Evolutionary conservation across 2,329 filamentous ascomycete species (phyloP), one percentile per base, ranked within the genome.

Genomic region (Tolypocladium album): DNA sequence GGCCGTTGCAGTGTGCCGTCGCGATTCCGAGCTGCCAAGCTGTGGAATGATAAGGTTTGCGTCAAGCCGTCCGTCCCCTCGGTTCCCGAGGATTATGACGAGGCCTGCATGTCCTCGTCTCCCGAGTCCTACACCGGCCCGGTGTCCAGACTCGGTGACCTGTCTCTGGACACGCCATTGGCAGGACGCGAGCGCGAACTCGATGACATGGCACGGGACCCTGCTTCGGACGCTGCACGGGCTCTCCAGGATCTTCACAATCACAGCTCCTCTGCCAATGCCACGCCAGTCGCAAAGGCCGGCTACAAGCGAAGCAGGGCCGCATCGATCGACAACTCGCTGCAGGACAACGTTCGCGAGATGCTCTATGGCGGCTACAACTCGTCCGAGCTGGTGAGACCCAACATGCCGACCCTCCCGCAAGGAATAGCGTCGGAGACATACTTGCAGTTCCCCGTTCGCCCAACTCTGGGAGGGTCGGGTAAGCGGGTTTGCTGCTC

Each of bases 401-500:
- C 76, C 40, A 70, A 74, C 52, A 65, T 71, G 15, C 66, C 78
- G 61, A 69, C 76, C 60, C 76, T 74, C 45, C 69, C 76, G 56
- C 67, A 67, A 56, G 66, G 56, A 45, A 58, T 63, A 20, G 61
- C 61, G 24, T 65, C 67, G 1, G 68, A 71, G n/a, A 58, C 67
- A 38, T 67, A 67, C 60, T 59, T 70, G 53, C 71, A 78, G 71
- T 67, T 76, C 38, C 71, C 74, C 61, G 71, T 71, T 60, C 77
- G 72, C 60, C 75, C 75, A 59, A 76, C 66, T 27, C 67, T 80
- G 39, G 74, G 78, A 55, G 78, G 78, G 64, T 78, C 80, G 64
- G 77, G 82, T 63, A 89, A 89, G 75, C 82, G 87, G 66, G 78
- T 88, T 43, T 88, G 87, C 75, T 88, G 84, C 73, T 82, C 84